Percentiles rank a stretch among this genome's conserved stretches.
Conservation (phyloP, 2,329 filamentous ascomycete genomes). For the Cladosporium sp. region DNA sequence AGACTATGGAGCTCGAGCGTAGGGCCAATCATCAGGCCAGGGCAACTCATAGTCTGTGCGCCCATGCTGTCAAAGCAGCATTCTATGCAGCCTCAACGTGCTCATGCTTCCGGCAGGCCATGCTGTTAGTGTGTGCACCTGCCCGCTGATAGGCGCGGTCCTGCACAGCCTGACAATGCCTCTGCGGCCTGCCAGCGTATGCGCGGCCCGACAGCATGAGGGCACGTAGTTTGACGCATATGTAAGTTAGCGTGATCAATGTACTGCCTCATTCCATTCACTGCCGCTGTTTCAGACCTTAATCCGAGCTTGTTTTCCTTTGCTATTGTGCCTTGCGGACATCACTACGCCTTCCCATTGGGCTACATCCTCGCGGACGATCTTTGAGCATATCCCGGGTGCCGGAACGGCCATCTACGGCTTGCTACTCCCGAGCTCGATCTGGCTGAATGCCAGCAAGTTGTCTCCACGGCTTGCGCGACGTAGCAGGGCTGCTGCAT, state of each 20-base stretch:
- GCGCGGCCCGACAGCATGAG: conserved; percentile 2
- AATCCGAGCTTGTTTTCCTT: conserved; percentile 5
- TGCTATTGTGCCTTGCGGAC: neutral
- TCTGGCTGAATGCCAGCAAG: conserved; percentile 8
- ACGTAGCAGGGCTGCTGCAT: neutral
- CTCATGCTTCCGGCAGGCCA: conserved; percentile 10
- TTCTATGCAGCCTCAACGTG: conserved; percentile 9
- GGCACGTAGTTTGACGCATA: conserved; percentile 4
- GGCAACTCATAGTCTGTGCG: conserved; percentile 1
- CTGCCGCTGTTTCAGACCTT: neutral
- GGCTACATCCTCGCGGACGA: neutral
- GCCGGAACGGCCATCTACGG: conserved; percentile 1
- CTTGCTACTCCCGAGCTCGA: conserved; percentile 8
- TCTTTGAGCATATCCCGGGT: conserved; percentile 7
- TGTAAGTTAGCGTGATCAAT: neutral
- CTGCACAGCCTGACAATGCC: conserved; percentile 13
- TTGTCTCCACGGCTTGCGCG: conserved; percentile 5
- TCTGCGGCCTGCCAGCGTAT: conserved; percentile 11
- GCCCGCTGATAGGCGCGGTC: conserved; percentile 2
- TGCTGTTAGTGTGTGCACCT: conserved; percentile 8
- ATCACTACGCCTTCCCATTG: neutral
- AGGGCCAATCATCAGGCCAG: conserved; percentile 1
- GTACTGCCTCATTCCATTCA: conserved; percentile 1
- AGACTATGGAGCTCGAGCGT: neutral
- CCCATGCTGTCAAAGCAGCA: conserved; percentile 11